Base-by-base conservation (phyloP, 139 green algal species). In the Yamagishiella unicocca region DNA sequence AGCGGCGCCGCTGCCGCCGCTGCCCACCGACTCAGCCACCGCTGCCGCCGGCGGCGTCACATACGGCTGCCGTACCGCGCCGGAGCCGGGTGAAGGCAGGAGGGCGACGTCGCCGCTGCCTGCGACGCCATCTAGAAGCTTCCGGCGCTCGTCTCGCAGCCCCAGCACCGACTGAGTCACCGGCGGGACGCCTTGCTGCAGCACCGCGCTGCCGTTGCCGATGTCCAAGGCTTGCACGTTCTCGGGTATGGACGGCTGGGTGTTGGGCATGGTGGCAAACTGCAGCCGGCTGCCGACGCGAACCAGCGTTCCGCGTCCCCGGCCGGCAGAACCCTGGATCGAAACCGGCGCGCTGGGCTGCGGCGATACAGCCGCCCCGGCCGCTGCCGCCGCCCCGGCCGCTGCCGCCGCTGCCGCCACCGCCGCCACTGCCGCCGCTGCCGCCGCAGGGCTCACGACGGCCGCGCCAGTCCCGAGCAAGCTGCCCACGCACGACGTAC, bases 211-310 rank as follows among this genome's bases (percentile, higher is more conserved):
- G n/a, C 33, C 35, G 21, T 54, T 7, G 12, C n/a, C 9, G 2
- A 35, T 53, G 22, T 29, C 75, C 33, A 38, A 27, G 14, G 53
- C 58, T 42, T 84, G 78, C 27, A 24, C 74, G 42, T 84, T 38
- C 42, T 84, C 78, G 25, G 78, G 78, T 31, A 84, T 84, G 25
- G 78, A 76, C 0, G 62, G 79, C 42, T 85, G 62, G 0, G 42
- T 46, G 19, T 9, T 45, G 29, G 62, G n/a, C 17, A 62, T 50
- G 6, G 61, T 77, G 14, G 42, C 62, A n/a, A 85, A 33, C 6
- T 76, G 61, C 62, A 85, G 43, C 7, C 79, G 79, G 43, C 78
- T 84, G 29, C 55, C 78, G 21, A 17, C 61, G 27, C 61, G 78
- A 2, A 21, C 19, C 4, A 74, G n/a, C 54, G 25, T 38, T 1